A percentile compares a stretch with the other conserved stretches of the same genome.
phyloP scores from a whole-genome alignment of 306 rosid species.

The Carpinus viminea region DNA sequence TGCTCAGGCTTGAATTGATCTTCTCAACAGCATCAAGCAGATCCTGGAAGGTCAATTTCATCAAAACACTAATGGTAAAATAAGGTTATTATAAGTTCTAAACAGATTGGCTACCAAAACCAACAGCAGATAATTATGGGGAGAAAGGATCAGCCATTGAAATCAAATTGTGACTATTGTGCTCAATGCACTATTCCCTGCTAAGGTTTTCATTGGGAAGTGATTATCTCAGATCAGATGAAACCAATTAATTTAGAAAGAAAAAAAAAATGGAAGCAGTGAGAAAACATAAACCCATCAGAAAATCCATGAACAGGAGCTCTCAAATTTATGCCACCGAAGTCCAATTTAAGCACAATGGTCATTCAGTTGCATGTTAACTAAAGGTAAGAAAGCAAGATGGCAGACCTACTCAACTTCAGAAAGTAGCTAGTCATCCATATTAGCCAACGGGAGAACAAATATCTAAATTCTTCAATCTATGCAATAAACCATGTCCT shows the following conservation, averaged over 20 bases:
- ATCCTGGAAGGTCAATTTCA: slow-evolving; percentile 48
- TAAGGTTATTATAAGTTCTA: background rate
- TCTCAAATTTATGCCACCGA: background rate
- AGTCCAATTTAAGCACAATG: background rate
- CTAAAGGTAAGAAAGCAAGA: background rate
- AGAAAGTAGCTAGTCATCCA: background rate
- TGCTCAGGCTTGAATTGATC: slow-evolving; percentile 66
- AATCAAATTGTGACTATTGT: background rate
- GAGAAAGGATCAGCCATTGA: background rate
- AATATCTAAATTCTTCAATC: background rate
- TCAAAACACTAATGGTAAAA: slow-evolving; percentile 3
- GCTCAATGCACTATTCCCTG: background rate
- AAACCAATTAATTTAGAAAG: background rate
- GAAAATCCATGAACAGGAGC: background rate
- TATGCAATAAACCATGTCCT: background rate
- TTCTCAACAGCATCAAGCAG: slow-evolving; percentile 79
- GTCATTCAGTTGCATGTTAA: slow-evolving; percentile 1
- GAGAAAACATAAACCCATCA: background rate
- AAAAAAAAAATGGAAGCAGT: background rate
- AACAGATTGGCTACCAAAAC: background rate
- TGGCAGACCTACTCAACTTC: background rate
- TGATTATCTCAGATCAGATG: background rate
- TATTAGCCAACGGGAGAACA: background rate
- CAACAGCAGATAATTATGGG: background rate
- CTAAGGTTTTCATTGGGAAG: background rate